Evolutionary conservation across 768 basidiomycete genomes (phyloP), one percentile per base, ranked within the genome.

Genomic region (Rhizopogon sp.): DNA sequence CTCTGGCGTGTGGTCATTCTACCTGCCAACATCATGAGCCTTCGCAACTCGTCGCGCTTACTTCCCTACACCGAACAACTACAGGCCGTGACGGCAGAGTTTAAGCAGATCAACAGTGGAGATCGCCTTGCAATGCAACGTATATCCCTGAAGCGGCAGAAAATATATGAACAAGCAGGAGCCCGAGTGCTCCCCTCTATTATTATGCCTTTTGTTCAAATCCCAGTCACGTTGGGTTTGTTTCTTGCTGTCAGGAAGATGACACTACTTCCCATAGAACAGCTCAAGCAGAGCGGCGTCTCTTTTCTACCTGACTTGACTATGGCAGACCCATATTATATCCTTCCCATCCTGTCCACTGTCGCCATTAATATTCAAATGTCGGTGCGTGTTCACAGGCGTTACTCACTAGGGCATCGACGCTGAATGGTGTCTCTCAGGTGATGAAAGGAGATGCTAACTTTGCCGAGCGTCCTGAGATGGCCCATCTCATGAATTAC

Each of bases 241-340:
- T 98, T 98, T 79, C 86, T 93, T 60, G 91, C 82, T 16, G 67
- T 96, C 53, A 83, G 83, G 70, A 74, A 73, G 45, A 79, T 98
- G 75, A 85, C 86, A 61, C 74, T 77, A 47, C 67, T 85, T 43
- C 90, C 91, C 0, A 69, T 97, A 17, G 77, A 77, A 52, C 92
- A 93, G 72, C 67, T 98, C 63, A 78, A 80, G 59, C 74, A 84
- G 57, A 93, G 90, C 55, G 93, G 95, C 0, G 67, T 93, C 31
- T 75, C 70, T 43, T 83, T 85, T 72, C 67, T 95, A 39, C 83
- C 84, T 0, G 88, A 98, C 69, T 71, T 98, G 59, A 92, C 93
- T 0, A 67, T 77, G 3, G 66, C 83, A n/a, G 90, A 92, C 65
- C 92, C 93, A 11, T 83, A 80, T 50, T 87, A 81, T 60, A 69